phyloP scores from a whole-genome alignment of 306 rosid genomes.

The Sphenostylis stenocarpa region DNA sequence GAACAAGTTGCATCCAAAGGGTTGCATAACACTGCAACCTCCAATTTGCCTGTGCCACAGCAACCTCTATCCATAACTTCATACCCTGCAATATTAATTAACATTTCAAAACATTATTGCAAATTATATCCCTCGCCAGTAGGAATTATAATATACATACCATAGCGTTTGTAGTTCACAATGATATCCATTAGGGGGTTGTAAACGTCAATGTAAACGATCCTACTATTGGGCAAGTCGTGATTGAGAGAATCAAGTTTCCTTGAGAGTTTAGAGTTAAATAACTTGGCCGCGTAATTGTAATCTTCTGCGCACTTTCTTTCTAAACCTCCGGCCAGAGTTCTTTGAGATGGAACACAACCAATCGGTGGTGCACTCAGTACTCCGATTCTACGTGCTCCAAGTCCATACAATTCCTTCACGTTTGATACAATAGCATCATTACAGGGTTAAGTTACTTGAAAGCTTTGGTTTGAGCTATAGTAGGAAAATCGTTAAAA shows the following conservation, averaged over 20 bases:
- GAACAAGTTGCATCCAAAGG: slow-evolving; percentile 40
- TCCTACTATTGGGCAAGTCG: slow-evolving; percentile 35
- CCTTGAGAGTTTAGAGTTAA: slow-evolving; percentile 50
- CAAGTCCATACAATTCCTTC: slow-evolving; percentile 54
- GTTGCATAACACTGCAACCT: slow-evolving; percentile 64
- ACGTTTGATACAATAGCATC: background rate
- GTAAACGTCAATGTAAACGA: slow-evolving; percentile 64
- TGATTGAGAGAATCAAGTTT: slow-evolving; percentile 31
- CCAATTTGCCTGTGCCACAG: slow-evolving; percentile 69
- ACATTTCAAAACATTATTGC: background rate
- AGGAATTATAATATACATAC: too few species aligned
- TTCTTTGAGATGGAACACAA: slow-evolving; percentile 79
- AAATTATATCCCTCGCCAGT: too few species aligned
- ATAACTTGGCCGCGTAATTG: slow-evolving; percentile 57
- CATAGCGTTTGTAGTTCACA: slow-evolving; percentile 43
- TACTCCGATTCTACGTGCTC: slow-evolving; percentile 68
- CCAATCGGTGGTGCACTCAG: slow-evolving; percentile 74
- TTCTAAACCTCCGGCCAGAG: slow-evolving; percentile 51
- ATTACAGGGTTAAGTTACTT: background rate
- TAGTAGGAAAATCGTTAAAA: too few species aligned
- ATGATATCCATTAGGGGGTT: slow-evolving; percentile 57
- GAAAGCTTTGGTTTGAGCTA: background rate
- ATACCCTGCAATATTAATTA: slow-evolving; percentile 40
- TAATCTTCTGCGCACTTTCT: slow-evolving; percentile 52
- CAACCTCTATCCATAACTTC: slow-evolving; percentile 56